phyloP scores from a whole-genome alignment of 2,329 filamentous ascomycete species.

The Corinectria fuckeliana region DNA sequence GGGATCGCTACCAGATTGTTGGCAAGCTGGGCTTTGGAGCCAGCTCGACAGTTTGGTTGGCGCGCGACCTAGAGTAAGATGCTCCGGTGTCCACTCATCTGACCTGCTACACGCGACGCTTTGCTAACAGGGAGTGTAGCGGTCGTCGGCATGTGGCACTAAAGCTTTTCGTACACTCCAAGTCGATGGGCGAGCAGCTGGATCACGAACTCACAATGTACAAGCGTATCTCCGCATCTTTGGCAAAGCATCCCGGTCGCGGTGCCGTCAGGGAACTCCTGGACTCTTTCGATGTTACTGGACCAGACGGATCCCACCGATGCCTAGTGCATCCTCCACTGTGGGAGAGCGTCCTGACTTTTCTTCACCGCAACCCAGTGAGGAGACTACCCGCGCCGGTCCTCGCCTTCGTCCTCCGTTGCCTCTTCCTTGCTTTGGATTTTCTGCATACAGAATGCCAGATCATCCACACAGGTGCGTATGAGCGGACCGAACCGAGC shows the following conservation, averaged over 20 bases:
- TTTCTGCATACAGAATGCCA: conserved; percentile 54
- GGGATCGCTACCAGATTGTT: conserved; percentile 44
- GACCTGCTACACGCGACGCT: background rate
- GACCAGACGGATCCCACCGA: conserved; percentile 44
- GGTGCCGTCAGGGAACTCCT: conserved; percentile 42
- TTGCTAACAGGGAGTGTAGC: conserved; percentile 22
- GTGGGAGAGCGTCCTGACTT: conserved; percentile 49
- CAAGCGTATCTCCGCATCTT: conserved; percentile 42
- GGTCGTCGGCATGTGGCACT: conserved; percentile 42
- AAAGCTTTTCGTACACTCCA: conserved; percentile 40
- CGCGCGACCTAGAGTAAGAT: conserved; percentile 40
- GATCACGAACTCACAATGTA: conserved; percentile 52
- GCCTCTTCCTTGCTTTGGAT: conserved; percentile 52
- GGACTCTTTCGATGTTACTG: conserved; percentile 46
- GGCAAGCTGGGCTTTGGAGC: conserved; percentile 51
- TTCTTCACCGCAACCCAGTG: conserved; percentile 49
- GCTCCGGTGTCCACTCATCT: background rate
- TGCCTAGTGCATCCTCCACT: conserved; percentile 50
- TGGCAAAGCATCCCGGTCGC: conserved; percentile 41
- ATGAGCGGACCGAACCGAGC: background rate
- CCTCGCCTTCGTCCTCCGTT: conserved; percentile 45
- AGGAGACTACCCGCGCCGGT: conserved; percentile 44
- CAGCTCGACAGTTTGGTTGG: conserved; percentile 51
- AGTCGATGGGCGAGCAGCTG: conserved; percentile 33
- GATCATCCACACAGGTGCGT: conserved; percentile 53